phyloP scores from a whole-genome alignment of 106 monocot species.

The Acanthochlamys bracteata region DNA sequence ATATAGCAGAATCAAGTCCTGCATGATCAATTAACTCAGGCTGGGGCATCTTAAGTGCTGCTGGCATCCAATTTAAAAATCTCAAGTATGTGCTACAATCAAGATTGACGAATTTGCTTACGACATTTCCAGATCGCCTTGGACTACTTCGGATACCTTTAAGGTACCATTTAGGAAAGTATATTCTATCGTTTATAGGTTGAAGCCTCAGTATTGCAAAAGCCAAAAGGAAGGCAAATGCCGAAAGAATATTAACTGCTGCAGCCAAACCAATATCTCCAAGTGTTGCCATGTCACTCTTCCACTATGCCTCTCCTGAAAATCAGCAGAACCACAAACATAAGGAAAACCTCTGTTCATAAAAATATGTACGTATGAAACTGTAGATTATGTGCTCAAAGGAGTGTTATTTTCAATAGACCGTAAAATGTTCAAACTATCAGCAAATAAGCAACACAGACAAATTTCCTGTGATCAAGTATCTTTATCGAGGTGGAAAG shows the following conservation, averaged over 20 bases:
- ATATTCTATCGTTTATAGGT: conserved; percentile 91
- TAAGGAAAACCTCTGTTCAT: too few relatives aligned
- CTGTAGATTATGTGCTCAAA: too few relatives aligned
- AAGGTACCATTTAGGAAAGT: conserved; percentile 95
- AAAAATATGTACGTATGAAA: too few relatives aligned
- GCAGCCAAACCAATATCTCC: conserved; percentile 66
- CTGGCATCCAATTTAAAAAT: conserved; percentile 94
- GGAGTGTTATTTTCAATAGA: too few relatives aligned
- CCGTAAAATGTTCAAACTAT: too few relatives aligned
- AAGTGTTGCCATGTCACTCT: conserved; percentile 59
- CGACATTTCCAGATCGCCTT: conserved; percentile 29
- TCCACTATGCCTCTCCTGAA: background rate
- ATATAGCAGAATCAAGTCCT: conserved; percentile 81
- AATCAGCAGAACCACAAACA: background rate
- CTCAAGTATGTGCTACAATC: conserved; percentile 53
- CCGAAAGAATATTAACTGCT: conserved; percentile 72
- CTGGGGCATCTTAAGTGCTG: conserved; percentile 83
- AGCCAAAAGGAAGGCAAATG: conserved; percentile 54
- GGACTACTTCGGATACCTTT: conserved; percentile 77
- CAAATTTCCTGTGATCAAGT: too few relatives aligned
- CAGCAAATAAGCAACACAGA: too few relatives aligned
- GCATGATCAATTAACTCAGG: conserved; percentile 84
- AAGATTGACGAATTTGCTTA: conserved; percentile 66
- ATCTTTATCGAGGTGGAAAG: too few relatives aligned
- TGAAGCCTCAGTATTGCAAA: conserved; percentile 83